Percentiles rank a stretch among this genome's conserved stretches.
phyloP scores from a whole-genome alignment of 1,284 basidiomycete species.

The Cutaneotrichosporon cavernicola region DNA sequence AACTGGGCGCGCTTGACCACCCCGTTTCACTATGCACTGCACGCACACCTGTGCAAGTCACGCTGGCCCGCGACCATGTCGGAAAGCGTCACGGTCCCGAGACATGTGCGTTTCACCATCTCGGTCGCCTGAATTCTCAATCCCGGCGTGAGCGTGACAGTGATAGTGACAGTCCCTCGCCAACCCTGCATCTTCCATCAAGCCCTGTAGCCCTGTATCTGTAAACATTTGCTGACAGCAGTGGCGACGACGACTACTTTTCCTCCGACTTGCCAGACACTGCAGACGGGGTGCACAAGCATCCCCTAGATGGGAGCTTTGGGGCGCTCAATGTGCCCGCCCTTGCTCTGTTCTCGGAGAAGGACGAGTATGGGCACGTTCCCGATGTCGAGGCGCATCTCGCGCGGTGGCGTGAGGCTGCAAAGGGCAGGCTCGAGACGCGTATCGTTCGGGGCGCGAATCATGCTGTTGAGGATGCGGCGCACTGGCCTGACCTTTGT shows the following conservation, averaged over 20 bases:
- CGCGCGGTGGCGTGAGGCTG: conserved; percentile 34
- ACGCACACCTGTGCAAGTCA: neutral
- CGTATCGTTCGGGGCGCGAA: conserved; percentile 39
- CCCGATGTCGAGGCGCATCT: conserved; percentile 25
- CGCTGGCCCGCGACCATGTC: neutral
- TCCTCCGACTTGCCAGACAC: conserved; percentile 43
- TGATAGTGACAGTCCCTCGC: neutral
- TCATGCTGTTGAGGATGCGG: conserved; percentile 44
- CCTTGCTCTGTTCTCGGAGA: conserved; percentile 44
- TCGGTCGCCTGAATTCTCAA: too few species aligned
- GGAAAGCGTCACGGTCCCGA: neutral
- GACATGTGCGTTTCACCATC: neutral
- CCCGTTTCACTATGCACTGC: neutral
- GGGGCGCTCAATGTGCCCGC: conserved; percentile 41
- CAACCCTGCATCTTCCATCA: neutral
- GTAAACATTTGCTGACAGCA: conserved; percentile 17
- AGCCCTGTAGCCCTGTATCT: neutral
- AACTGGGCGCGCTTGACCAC: neutral
- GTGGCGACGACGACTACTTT: conserved; percentile 55
- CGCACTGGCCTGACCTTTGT: conserved; percentile 33
- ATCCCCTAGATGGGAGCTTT: conserved; percentile 47
- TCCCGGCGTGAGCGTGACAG: too few species aligned
- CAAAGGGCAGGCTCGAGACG: conserved; percentile 32
- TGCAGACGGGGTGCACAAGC: conserved; percentile 29
- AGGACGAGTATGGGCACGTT: conserved; percentile 41